A percentile compares a stretch with the other conserved stretches of the same genome.
Evolutionary conservation across 2,329 filamentous ascomycete species (phyloP).

Genomic region (Didymellaceae sp.): DNA sequence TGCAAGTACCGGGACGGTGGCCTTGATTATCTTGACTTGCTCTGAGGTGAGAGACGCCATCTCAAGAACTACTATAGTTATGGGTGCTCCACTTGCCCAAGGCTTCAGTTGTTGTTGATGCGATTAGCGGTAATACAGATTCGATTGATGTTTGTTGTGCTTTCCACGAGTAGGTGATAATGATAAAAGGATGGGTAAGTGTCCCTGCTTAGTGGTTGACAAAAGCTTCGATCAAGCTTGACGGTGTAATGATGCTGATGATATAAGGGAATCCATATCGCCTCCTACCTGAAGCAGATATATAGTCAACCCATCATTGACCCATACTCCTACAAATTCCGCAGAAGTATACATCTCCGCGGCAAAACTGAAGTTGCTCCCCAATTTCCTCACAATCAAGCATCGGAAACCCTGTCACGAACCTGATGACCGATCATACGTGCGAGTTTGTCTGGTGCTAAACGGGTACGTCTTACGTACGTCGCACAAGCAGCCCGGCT

Average conservation of each 20-base stretch:
- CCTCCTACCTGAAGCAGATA: neutral
- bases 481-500: constrained; percentile 7
- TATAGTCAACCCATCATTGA: constrained; percentile 8
- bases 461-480: constrained; percentile 15
- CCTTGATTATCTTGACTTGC: constrained; percentile 70
- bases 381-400: neutral
- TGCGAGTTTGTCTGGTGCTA: constrained; percentile 9
- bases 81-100: neutral
- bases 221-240: neutral
- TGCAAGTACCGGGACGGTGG: constrained; percentile 72
- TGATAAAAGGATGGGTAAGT: neutral
- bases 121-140: neutral
- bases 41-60: constrained; percentile 61
- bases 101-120: neutral
- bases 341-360: constrained; percentile 14
- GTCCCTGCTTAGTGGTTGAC: neutral
- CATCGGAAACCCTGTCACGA: neutral
- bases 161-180: neutral
- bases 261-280: neutral
- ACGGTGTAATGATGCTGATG: neutral
- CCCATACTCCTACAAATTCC: constrained; percentile 10
- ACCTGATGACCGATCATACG: constrained; percentile 8
- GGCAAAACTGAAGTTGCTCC: neutral
- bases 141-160: neutral
- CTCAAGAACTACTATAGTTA: neutral